These are phyloP conservation scores for Eutrema heterophyllum DNA, from an alignment of 345 rosid species.

Conservation along the genomic window DNA sequence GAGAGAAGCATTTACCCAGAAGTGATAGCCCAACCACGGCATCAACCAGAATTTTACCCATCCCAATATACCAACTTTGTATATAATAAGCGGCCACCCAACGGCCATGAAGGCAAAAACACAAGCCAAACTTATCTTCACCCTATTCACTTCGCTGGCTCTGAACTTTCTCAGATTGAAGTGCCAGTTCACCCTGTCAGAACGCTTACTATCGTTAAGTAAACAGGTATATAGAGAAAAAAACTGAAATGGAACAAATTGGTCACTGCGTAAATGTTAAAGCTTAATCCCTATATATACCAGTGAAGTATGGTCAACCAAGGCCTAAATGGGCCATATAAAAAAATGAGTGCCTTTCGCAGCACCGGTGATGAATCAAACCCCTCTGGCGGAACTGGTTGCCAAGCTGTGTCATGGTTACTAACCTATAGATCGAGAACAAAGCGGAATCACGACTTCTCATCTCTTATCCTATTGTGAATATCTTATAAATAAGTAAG, in stretches of 20 bases:
- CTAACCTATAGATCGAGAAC: constrained; percentile 53
- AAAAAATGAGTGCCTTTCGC: constrained; percentile 69
- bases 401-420: constrained; percentile 97
- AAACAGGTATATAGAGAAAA: background rate
- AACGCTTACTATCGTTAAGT: constrained; percentile 13
- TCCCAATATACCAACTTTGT: constrained; percentile 72
- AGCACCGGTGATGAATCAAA: constrained; percentile 53
- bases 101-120: constrained; percentile 88
- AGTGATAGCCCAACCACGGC: constrained; percentile 97
- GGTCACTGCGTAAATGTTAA: background rate
- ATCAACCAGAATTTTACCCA: constrained; percentile 92
- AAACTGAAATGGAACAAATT: background rate
- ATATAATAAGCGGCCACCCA: constrained; percentile 92
- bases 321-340: constrained; percentile 89
- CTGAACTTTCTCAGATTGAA: constrained; percentile 80
- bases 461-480: background rate
- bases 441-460: background rate
- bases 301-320: constrained; percentile 98
- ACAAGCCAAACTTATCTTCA: constrained; percentile 93
- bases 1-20: constrained; percentile 58
- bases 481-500: background rate
- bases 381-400: constrained; percentile 69
- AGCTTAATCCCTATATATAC: constrained; percentile 32
- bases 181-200: constrained; percentile 74
- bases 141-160: constrained; percentile 72